Conservation (phyloP, 1,284 basidiomycete genomes). For the Puccinia polysora region DNA sequence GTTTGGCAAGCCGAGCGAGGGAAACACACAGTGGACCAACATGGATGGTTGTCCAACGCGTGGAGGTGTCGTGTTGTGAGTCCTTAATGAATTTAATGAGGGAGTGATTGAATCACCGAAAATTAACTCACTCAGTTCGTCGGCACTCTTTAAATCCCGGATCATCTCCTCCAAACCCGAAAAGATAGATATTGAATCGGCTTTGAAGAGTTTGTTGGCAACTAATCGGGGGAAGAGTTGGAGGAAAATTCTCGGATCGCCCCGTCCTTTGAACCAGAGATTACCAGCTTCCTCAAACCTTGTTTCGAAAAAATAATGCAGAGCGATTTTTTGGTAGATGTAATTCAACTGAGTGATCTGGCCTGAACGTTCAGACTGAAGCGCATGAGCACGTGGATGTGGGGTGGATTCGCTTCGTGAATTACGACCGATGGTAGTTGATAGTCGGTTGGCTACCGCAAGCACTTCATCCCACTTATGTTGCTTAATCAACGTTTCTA, state of each 20-base stretch:
- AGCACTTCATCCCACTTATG: slow-evolving; percentile 65
- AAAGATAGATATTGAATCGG: slow-evolving; percentile 61
- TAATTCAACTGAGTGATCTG: slow-evolving; percentile 62
- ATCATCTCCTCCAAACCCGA: slow-evolving; percentile 65
- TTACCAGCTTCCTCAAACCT: slow-evolving; percentile 71
- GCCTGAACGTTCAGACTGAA: neutral
- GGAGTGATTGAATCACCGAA: neutral
- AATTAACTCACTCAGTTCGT: slow-evolving; percentile 68
- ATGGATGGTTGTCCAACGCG: too few relatives aligned
- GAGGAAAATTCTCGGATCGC: slow-evolving; percentile 70
- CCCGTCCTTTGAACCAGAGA: slow-evolving; percentile 64
- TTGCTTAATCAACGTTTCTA: slow-evolving; percentile 64
- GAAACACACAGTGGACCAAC: too few relatives aligned
- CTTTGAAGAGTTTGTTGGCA: slow-evolving; percentile 54
- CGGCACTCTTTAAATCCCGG: slow-evolving; percentile 62
- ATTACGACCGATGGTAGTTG: slow-evolving; percentile 53
- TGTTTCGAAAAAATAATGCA: slow-evolving; percentile 66
- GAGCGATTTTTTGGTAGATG: slow-evolving; percentile 70
- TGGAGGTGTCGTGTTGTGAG: too few relatives aligned
- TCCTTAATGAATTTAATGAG: too few relatives aligned
- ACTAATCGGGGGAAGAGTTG: slow-evolving; percentile 69
- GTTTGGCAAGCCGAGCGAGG: too few relatives aligned
- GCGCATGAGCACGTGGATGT: slow-evolving; percentile 12
- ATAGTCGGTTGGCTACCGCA: slow-evolving; percentile 61
- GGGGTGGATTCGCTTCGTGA: slow-evolving; percentile 53